Evolutionary conservation across 495 filamentous ascomycete species (phyloP), one percentile per base, ranked within the genome.

Genomic region (Xylaria telfairii): DNA sequence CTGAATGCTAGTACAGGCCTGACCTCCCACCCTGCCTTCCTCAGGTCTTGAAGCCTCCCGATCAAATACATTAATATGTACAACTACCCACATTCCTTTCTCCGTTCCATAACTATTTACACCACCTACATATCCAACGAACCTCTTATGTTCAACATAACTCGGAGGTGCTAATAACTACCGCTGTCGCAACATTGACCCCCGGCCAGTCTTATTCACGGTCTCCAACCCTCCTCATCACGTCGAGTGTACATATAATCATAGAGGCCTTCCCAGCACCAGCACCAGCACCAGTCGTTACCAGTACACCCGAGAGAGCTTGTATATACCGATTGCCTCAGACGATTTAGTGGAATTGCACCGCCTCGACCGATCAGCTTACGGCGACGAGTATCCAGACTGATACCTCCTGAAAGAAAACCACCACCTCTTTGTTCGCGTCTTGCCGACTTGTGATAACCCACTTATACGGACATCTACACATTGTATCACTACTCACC

Each of bases 61-160:
- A 74, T 73, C 72, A 75, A 78, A 78, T 76, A 76, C 76, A 75
- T 78, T 70, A 70, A 70, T 70, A 70, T 70, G 68, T 70, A 70
- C 68, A 67, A 60, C 69, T 71, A 71, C 69, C 69, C 69, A 65
- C 69, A 62, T 61, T 32, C 69, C 30, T 30, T n/a, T 62, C 46
- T 41, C 61, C 54, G 51, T 70, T 47, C 60, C 67, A 65, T 56
- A 57, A 57, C 54, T 44, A 54, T 28, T 37, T 57, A 62, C 69
- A 64, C 21, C 49, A 71, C 44, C 44, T 47, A 71, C 54, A 71
- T 30, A 61, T 61, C 60, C 32, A 28, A 73, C 72, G 73, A 76
- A 72, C 73, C 39, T 70, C 72, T 46, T 69, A 64, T 44, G 56
- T 67, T 47, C 62, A 54, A 72, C 65, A 69, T 60, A 69, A 68